Conservation (phyloP, 352 stramenopile genomes). For the Globisporangium barbulae region DNA sequence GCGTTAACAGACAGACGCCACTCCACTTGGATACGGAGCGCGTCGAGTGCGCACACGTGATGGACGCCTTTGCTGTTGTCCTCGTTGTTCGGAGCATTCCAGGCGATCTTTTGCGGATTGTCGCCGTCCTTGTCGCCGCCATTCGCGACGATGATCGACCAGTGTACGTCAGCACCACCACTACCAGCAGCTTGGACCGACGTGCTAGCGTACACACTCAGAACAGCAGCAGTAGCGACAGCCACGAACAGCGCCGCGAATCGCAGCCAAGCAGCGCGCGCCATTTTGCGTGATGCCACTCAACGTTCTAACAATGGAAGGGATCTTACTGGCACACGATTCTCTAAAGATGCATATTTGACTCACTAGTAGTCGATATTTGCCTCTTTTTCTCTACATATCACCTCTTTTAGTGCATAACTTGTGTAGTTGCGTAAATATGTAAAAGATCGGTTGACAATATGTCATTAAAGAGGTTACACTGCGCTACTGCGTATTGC, state of each 20-base stretch:
- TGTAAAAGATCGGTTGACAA: background rate
- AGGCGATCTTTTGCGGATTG: background rate
- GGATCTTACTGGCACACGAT: background rate
- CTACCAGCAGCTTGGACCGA: background rate
- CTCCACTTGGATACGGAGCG: background rate
- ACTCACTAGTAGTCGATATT: background rate
- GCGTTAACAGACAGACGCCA: background rate
- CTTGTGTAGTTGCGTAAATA: background rate
- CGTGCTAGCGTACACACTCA: too few relatives aligned
- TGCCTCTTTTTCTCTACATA: background rate
- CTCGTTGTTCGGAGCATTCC: background rate
- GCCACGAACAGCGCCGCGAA: background rate
- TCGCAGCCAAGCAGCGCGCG: background rate
- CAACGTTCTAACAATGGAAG: background rate
- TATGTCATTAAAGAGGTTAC: background rate
- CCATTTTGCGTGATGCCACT: background rate
- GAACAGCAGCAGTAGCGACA: background rate
- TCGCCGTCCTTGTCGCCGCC: background rate
- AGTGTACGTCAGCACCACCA: background rate
- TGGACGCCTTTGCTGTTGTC: background rate
- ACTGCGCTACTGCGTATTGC: background rate
- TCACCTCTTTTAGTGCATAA: background rate
- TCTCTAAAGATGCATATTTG: background rate
- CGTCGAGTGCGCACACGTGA: constrained; percentile 8
- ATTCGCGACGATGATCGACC: background rate